Base-by-base conservation (phyloP, 75 land plant genomes). In the Pinus tabuliformis region DNA sequence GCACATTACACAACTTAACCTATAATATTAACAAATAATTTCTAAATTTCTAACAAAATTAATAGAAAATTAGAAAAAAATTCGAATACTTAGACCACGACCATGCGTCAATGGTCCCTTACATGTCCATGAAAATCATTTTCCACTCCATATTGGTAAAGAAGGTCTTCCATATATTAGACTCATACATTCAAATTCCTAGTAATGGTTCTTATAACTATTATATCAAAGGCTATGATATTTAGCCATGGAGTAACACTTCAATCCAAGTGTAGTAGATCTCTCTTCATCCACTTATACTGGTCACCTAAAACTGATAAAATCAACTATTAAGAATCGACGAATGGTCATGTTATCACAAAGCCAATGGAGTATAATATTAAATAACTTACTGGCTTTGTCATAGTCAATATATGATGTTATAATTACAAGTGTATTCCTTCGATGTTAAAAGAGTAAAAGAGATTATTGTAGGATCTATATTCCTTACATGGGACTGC, bases 391-490 rank as follows among this genome's bases (percentile, higher is more conserved):
- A 95, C 99, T 86, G 57, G 91, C 88, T 9, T 22, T 77, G 70
- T 90, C 90, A 84, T 91, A 96, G 73, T 96, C 87, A 57, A 87
- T 81, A 80, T 96, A 95, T 37, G 90, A 92, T 77, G 95, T 96
- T 52, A 95, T 76, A 94, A 95, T 95, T 15, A 95, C 79, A 95
- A 88, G 76, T 95, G 98, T 5, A 91, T 66, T 24, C 98, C 98
- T 24, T 89, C 98, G 26, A 91, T 91, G 78, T 95, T 76, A 62
- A 95, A 95, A 45, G 98, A 95, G 77, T 95, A 95, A 81, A 86
- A 95, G 62, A 95, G 77, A 56, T 78, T 26, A 26, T 0, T 26
- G 26, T 26, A 26, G 26, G 26, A 26, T 26, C 26, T 26, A 26
- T 0, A 26, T 26, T 26, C 26, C 26, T 26, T 26, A 26, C 26